phyloP scores from a whole-genome alignment of 352 stramenopile species.

The Phytopythium helicoides region DNA sequence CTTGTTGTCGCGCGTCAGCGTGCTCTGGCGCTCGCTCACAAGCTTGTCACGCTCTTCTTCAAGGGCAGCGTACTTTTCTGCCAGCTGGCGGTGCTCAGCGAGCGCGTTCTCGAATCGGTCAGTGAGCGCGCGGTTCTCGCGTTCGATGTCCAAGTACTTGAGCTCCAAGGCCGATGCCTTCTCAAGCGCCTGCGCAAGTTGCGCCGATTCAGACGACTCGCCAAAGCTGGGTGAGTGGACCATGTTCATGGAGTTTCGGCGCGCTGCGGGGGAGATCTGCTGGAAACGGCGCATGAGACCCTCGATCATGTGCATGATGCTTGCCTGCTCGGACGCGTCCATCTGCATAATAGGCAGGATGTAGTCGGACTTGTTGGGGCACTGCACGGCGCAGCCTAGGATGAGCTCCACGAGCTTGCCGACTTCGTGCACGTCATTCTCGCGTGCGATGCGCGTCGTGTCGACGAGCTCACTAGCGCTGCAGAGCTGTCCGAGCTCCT shows the following conservation, averaged over 20 bases:
- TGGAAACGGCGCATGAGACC: conserved; percentile 82
- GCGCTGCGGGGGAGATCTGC: conserved; percentile 40
- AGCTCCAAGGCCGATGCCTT: conserved; percentile 70
- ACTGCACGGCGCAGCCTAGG: conserved; percentile 77
- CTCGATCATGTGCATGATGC: conserved; percentile 84
- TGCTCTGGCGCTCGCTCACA: conserved; percentile 65
- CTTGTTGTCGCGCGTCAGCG: conserved; percentile 80
- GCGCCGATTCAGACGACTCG: conserved; percentile 29
- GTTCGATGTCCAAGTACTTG: conserved; percentile 72
- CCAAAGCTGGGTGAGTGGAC: conserved; percentile 33
- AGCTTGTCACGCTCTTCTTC: conserved; percentile 73
- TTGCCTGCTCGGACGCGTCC: conserved; percentile 70
- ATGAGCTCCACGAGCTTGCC: conserved; percentile 70
- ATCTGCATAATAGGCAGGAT: conserved; percentile 86
- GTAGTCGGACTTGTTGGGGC: conserved; percentile 76
- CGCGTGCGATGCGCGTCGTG: conserved; percentile 61
- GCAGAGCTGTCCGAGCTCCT: conserved; percentile 77
- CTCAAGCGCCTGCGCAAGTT: conserved; percentile 62
- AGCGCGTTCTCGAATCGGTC: conserved; percentile 65
- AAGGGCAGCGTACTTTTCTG: conserved; percentile 41
- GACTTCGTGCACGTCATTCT: conserved; percentile 66
- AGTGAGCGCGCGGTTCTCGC: conserved; percentile 71
- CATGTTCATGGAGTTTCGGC: conserved; percentile 22
- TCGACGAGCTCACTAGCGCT: conserved; percentile 70
- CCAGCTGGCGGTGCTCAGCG: conserved; percentile 44